These are phyloP conservation scores for Linderina pennispora DNA, from an alignment of 192 early-diverging fungal species.

Conservation along the genomic window DNA sequence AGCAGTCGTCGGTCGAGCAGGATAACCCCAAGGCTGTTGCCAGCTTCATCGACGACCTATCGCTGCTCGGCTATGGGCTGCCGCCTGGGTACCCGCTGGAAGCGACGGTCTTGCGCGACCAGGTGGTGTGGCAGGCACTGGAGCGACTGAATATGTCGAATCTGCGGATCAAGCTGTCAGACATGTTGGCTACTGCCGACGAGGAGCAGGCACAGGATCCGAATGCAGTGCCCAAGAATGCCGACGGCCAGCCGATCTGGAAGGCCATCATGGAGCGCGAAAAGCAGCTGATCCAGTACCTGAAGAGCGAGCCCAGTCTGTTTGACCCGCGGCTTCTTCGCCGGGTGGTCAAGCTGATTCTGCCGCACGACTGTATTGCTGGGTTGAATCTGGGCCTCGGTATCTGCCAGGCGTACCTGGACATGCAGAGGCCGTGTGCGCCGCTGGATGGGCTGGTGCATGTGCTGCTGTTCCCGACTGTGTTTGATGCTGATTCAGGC, in stretches of 20 bases:
- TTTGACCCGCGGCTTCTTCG: conserved; percentile 35
- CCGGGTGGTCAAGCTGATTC: conserved; percentile 34
- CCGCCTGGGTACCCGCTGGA: conserved; percentile 43
- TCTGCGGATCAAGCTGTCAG: conserved; percentile 26
- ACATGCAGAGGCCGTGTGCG: conserved; percentile 1
- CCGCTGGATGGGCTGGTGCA: conserved; percentile 49
- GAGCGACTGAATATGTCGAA: conserved; percentile 37
- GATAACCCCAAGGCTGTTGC: too few species aligned
- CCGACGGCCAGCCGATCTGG: conserved; percentile 27
- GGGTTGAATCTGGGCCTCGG: conserved; percentile 40
- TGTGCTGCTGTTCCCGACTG: conserved; percentile 67
- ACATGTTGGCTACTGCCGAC: conserved; percentile 9
- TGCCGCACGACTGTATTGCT: conserved; percentile 47
- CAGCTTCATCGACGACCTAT: conserved; percentile 19
- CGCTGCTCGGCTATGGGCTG: conserved; percentile 29
- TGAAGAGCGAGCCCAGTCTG: conserved; percentile 22
- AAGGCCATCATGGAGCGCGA: conserved; percentile 24
- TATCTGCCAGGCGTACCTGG: conserved; percentile 34
- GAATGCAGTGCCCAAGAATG: background rate
- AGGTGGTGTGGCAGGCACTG: conserved; percentile 36
- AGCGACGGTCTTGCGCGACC: conserved; percentile 19
- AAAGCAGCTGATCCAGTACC: conserved; percentile 31
- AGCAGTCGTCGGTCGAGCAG: conserved; percentile 1
- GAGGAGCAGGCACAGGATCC: background rate
- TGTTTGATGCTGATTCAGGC: conserved; percentile 55